phyloP scores from a whole-genome alignment of 352 stramenopile species.

The Pythium sp. region DNA sequence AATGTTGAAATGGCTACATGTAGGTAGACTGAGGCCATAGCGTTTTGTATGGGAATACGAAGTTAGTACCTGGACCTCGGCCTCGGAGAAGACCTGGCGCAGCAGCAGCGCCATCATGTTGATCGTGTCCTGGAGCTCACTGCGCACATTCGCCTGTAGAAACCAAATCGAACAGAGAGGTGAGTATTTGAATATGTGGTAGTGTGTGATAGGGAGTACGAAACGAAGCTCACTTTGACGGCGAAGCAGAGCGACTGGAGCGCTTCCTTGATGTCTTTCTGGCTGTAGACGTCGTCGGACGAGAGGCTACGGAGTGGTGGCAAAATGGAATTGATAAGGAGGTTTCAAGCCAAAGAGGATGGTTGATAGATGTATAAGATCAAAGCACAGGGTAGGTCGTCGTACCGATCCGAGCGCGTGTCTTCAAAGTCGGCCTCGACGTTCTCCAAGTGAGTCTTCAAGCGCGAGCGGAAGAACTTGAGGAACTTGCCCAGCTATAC shows the following conservation, averaged over 20 bases:
- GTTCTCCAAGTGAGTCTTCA: conserved; percentile 75
- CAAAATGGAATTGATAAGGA: not conserved
- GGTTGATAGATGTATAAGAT: not conserved
- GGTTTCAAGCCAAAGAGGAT: not conserved
- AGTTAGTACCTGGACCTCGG: conserved; percentile 50
- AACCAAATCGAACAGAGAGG: not conserved
- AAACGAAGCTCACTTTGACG: conserved; percentile 45
- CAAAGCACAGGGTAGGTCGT: not conserved
- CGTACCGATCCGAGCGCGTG: conserved; percentile 65
- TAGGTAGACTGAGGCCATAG: not conserved
- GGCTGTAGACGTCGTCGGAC: conserved; percentile 79
- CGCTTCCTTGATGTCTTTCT: conserved; percentile 77
- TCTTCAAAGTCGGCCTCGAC: conserved; percentile 85
- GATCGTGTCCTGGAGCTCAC: conserved; percentile 80
- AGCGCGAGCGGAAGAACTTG: conserved; percentile 81
- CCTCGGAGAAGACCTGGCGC: conserved; percentile 73
- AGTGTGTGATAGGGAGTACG: not conserved
- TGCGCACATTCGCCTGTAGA: conserved; percentile 61
- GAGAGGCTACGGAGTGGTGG: conserved; percentile 35
- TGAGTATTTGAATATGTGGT: not conserved
- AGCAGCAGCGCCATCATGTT: conserved; percentile 87
- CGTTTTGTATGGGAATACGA: not conserved
- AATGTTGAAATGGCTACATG: not conserved
- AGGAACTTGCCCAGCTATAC: conserved; percentile 73
- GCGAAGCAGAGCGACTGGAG: conserved; percentile 77